Evolutionary conservation across 208 protist genomes (phyloP), one percentile per base, ranked within the genome.

Genomic region (Acanthamoeba culbertsoni): DNA sequence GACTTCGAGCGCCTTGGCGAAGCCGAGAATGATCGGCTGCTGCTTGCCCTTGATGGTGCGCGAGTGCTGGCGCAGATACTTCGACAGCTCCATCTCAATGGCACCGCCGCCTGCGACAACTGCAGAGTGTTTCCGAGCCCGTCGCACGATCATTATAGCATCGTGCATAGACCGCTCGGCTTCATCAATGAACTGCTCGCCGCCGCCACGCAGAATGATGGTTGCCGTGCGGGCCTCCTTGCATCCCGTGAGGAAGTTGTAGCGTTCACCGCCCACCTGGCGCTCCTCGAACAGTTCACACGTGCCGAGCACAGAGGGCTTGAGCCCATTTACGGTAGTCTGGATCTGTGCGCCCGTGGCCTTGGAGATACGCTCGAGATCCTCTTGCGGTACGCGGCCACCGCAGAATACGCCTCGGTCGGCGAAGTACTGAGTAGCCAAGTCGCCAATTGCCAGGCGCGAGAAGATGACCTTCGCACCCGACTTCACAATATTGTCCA

Each of bases 391-490:
- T 10, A 99, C 99, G 93, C 99, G 98, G 53, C 99, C 99, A 40
- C 99, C 99, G 96, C 99, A 99, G 97, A 99, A 99, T 71, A 99
- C 98, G 88, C 98, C 97, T 71, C 98, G 96, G 95, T 99, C 99
- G 68, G 97, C 97, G 97, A 99, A 99, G 97, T 99, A 99, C 97
- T 99, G 99, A 48, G 99, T 99, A 1, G 99, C 99, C 40, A 99
- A 95, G 96, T 99, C 99, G 92, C 99, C 99, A 95, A 99, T 99
- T 33, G 99, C 98, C 37, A 97, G 92, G 42, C 94, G 86, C 14
- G 99, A 99, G 6, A 99, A 98, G 28, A 99, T 97, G 82, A 99
- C 98, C 55, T 99, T 99, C 10, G 99, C 99, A 35, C 99, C 99
- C 5, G 97, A 98, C 18, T 96, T 97, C 68, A 98, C 97, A 95